Evolutionary conservation across 1,139 yeast genomes (phyloP).

Genomic region (Suhomyces kunorum): DNA sequence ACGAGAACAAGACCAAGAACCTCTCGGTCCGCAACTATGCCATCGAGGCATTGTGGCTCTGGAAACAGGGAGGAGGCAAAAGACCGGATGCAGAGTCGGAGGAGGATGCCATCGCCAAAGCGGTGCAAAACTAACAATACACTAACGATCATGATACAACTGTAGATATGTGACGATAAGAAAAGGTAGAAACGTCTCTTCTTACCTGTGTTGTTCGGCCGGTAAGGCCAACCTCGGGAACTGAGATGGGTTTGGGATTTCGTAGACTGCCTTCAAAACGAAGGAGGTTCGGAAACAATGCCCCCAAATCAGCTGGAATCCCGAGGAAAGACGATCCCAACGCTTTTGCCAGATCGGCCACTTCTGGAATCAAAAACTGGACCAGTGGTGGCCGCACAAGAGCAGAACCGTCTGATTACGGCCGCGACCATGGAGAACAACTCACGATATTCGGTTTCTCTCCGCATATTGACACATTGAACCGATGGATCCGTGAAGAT

Average conservation of each 20-base stretch:
- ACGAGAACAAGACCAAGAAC: slow-evolving; percentile 64
- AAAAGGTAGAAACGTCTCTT: slow-evolving; percentile 5
- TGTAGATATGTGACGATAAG: slow-evolving; percentile 7
- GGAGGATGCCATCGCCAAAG: slow-evolving; percentile 21
- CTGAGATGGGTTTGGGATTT: background rate
- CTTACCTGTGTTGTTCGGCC: slow-evolving; percentile 5
- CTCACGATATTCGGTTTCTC: slow-evolving; percentile 19
- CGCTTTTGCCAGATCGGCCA: background rate
- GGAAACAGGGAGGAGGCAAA: slow-evolving; percentile 78
- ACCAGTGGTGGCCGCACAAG: background rate
- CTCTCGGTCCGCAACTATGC: slow-evolving; percentile 83
- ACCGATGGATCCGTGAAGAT: slow-evolving; percentile 37
- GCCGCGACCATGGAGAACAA: slow-evolving; percentile 3
- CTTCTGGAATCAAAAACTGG: slow-evolving; percentile 8
- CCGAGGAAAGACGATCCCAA: slow-evolving; percentile 1
- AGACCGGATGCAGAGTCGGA: slow-evolving; percentile 18
- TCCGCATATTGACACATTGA: slow-evolving; percentile 58
- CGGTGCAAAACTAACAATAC: slow-evolving; percentile 10
- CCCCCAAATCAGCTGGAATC: slow-evolving; percentile 3
- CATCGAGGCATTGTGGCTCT: slow-evolving; percentile 90
- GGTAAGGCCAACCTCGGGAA: slow-evolving; percentile 7
- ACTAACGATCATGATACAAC: background rate
- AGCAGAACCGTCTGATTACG: background rate
- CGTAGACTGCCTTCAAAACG: slow-evolving; percentile 5
- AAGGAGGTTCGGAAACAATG: background rate